phyloP scores from a whole-genome alignment of 2,329 filamentous ascomycete genomes.

The Xylaria sp. region DNA sequence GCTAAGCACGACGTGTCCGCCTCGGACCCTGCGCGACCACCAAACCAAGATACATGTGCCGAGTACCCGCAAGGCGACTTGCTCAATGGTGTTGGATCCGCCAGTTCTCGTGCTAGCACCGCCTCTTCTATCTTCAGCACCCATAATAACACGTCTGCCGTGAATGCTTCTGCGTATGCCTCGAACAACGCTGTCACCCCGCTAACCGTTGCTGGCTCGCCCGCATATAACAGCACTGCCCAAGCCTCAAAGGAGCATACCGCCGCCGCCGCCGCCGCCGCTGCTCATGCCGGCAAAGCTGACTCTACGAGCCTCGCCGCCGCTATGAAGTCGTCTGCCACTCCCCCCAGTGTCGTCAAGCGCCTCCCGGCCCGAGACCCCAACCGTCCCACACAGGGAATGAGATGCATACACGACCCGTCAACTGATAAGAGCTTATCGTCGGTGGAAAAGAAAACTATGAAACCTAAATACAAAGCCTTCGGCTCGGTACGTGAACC shows the following conservation, averaged over 20 bases:
- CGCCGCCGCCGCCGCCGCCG: conserved; percentile 66
- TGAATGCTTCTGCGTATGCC: conserved; percentile 53
- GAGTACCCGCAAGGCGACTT: conserved; percentile 72
- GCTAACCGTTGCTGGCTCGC: conserved; percentile 63
- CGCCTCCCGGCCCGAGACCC: conserved; percentile 68
- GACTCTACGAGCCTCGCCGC: conserved; percentile 47
- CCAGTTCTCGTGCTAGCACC: conserved; percentile 76
- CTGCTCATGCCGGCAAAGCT: conserved; percentile 55
- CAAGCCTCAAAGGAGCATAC: conserved; percentile 64
- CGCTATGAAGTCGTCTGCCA: conserved; percentile 47
- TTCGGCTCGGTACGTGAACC: conserved; percentile 72
- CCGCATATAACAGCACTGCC: conserved; percentile 56
- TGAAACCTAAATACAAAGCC: conserved; percentile 70
- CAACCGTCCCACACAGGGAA: conserved; percentile 62
- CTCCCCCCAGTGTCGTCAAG: conserved; percentile 46
- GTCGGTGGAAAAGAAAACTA: conserved; percentile 66
- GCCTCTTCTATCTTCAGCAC: conserved; percentile 76
- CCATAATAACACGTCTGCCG: conserved; percentile 54
- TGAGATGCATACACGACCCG: conserved; percentile 71
- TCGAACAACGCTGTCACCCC: conserved; percentile 61
- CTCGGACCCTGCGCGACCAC: conserved; percentile 52
- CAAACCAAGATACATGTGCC: conserved; percentile 60
- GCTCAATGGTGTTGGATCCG: conserved; percentile 75
- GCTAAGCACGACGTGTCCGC: conserved; percentile 49
- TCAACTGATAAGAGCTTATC: conserved; percentile 52